A percentile compares a stretch with the other conserved stretches of the same genome.
Evolutionary conservation across 257 asterid genomes (phyloP).

Genomic region (Solanum pennellii): DNA sequence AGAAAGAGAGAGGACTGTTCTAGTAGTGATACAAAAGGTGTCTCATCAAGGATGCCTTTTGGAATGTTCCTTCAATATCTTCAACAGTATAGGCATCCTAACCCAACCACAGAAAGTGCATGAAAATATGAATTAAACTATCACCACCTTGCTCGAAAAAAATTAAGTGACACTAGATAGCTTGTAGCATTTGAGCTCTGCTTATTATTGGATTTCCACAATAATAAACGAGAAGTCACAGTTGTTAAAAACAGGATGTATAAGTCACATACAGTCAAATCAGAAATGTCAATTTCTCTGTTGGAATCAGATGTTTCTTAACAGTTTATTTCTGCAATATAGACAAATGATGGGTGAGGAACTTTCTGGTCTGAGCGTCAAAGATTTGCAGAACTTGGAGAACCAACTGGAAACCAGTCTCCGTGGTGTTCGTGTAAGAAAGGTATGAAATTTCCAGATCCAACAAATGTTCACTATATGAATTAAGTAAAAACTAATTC

Average conservation of each 20-base stretch:
- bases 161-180: background rate
- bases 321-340: background rate
- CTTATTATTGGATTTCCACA: too few relatives aligned
- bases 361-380: constrained; percentile 46
- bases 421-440: constrained; percentile 45
- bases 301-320: background rate
- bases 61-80: background rate
- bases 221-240: background rate
- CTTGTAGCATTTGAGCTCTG: too few relatives aligned
- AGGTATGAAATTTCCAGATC: constrained; percentile 31
- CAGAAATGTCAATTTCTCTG: background rate
- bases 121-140: background rate
- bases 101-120: background rate
- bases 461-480: background rate
- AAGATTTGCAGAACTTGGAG: constrained; percentile 56
- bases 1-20: background rate
- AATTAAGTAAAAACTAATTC: background rate
- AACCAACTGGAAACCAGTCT: constrained; percentile 59
- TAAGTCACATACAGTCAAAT: background rate
- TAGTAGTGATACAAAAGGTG: background rate
- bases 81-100: background rate
- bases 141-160: background rate
- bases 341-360: constrained; percentile 73
- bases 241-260: background rate
- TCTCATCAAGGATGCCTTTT: background rate